A percentile compares a stretch with the other conserved stretches of the same genome.
These are phyloP conservation scores for Dendrobium catenatum DNA, from an alignment of 106 monocot genomes.

Conservation along the genomic window DNA sequence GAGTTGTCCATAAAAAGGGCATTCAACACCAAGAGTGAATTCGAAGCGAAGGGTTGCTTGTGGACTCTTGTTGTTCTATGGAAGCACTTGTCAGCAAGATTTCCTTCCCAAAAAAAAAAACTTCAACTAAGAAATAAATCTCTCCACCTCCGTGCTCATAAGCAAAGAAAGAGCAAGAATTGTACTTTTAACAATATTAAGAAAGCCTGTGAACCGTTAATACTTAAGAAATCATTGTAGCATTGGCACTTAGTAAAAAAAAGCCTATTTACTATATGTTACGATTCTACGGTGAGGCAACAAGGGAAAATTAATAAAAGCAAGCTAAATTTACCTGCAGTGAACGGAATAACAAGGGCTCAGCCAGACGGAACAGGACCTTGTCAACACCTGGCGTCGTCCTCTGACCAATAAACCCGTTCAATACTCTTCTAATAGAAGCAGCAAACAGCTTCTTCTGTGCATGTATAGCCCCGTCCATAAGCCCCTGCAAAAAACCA, in stretches of 20 bases:
- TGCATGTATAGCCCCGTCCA: slow-evolving; percentile 75
- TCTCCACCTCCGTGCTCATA: background rate
- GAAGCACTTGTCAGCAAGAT: too few relatives aligned
- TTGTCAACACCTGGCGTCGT: slow-evolving; percentile 79
- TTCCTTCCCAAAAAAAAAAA: too few relatives aligned
- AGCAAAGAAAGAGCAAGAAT: background rate
- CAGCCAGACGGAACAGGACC: slow-evolving; percentile 65
- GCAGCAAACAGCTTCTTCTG: slow-evolving; percentile 39
- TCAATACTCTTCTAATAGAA: slow-evolving; percentile 65
- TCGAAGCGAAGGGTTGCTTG: too few relatives aligned
- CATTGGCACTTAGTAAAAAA: background rate
- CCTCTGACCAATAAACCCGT: slow-evolving; percentile 74
- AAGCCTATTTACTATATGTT: background rate
- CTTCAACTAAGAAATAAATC: too few relatives aligned
- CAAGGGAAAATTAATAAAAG: background rate
- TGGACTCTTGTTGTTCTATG: too few relatives aligned
- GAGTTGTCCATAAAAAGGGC: too few relatives aligned
- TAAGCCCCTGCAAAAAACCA: slow-evolving; percentile 73
- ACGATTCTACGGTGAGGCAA: background rate
- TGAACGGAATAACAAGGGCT: slow-evolving; percentile 92
- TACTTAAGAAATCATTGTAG: background rate
- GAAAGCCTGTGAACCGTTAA: background rate
- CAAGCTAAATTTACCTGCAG: slow-evolving; percentile 49
- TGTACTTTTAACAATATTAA: background rate
- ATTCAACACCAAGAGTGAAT: too few relatives aligned